Base-by-base conservation (phyloP, 805 yeast species). In the Scheffersomyces coipomensis region DNA sequence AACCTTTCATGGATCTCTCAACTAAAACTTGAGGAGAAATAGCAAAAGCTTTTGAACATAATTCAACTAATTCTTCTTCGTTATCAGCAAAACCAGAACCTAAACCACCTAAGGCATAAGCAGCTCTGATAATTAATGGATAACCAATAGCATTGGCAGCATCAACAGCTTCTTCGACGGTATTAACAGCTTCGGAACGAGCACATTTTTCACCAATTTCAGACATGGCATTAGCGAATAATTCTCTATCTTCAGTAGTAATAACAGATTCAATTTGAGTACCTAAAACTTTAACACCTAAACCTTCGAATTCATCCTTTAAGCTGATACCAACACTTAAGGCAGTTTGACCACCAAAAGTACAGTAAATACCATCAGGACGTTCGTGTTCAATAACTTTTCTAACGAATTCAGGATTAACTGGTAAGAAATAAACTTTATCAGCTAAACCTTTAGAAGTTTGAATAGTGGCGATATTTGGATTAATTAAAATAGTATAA, bases 301-400 rank as follows among this genome's bases (percentile, higher is more conserved):
- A 77, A 9, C 79, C 66, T 60, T 83, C 96, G 55, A 93, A 90
- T 69, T 91, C 98, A 61, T 91, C 98, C 72, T 91, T 91, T 71
- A 93, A 78, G 52, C 83, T 81, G 49, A 93, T 90, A 78, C 99
- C 99, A 43, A 93, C 99, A 55, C 85, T 83, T 56, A 93, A 76
- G 29, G 97, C 99, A 33, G 99, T 93, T 73, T 93, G 99, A 58
- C 99, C 99, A 74, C 99, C 99, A 59, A 93, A 93, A 15, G 99
- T 93, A 60, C 87, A 85, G 70, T 88, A 90, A 52, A 93, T 91
- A 49, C 97, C 95, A 63, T 93, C 99, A 21, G 99, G 99, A 53
- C 87, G 83, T 72, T 93, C 99, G 64, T 87, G 85, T 62, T 86
- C 75, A 59, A 93, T 93, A 51, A 93, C 97, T 62, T 93, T 90